Percentiles rank a stretch among this genome's conserved stretches.
These are phyloP conservation scores for Ulmus americana DNA, from an alignment of 331 rosid species.

Conservation along the genomic window DNA sequence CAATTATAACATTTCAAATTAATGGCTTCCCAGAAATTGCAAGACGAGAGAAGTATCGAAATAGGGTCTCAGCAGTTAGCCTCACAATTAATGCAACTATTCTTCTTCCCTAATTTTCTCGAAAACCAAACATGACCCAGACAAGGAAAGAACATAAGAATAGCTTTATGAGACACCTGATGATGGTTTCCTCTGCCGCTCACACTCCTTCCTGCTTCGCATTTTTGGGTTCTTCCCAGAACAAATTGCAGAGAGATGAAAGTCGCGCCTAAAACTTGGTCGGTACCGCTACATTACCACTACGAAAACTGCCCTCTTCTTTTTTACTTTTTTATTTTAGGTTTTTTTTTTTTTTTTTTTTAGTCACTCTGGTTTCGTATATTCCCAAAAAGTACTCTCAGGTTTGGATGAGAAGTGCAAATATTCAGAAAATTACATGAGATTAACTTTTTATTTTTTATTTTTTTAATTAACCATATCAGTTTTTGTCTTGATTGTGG, in stretches of 20 bases:
- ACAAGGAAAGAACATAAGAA: background rate
- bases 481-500: no score
- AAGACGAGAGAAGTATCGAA: background rate
- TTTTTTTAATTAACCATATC: no score
- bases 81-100: background rate
- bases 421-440: no score
- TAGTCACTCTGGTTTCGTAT: no score
- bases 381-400: no score
- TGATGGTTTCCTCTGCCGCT: conserved; percentile 29
- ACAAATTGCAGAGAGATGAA: background rate
- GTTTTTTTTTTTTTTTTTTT: no score
- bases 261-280: conserved; percentile 10
- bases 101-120: background rate
- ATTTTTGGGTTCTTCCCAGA: conserved; percentile 17
- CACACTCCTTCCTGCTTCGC: conserved; percentile 37
- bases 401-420: no score
- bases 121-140: conserved; percentile 9
- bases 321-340: no score
- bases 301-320: no score
- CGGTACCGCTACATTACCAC: background rate
- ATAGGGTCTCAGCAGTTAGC: background rate
- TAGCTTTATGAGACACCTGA: conserved; percentile 16
- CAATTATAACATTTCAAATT: background rate
- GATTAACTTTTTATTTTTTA: no score
- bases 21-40: no score